Evolutionary conservation across 1,284 basidiomycete genomes (phyloP).

Genomic region (Papiliotrema fonsecae): DNA sequence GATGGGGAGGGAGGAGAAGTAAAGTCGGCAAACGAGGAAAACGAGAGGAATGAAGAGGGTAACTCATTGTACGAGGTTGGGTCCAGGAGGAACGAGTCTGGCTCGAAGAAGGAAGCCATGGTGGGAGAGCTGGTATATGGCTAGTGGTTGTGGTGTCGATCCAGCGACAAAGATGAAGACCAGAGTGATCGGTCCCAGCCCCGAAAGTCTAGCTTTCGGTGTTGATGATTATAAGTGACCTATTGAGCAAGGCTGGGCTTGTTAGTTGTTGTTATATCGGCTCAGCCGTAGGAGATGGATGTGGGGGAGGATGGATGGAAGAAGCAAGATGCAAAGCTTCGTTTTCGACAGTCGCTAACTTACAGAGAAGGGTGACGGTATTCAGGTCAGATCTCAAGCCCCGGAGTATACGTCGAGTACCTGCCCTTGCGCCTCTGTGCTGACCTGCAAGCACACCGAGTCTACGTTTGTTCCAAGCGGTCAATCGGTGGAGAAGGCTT

Average conservation of each 20-base stretch:
- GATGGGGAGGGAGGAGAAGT: too few relatives aligned
- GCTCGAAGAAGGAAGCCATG: constrained; percentile 33
- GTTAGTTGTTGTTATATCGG: too few relatives aligned
- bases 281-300: background rate
- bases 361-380: too few relatives aligned
- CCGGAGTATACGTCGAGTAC: too few relatives aligned
- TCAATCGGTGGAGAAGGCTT: background rate
- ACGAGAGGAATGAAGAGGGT: constrained; percentile 30
- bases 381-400: too few relatives aligned
- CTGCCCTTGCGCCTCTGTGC: too few relatives aligned
- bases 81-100: constrained; percentile 26
- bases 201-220: too few relatives aligned
- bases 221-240: too few relatives aligned
- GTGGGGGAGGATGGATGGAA: background rate
- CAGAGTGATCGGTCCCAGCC: background rate
- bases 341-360: too few relatives aligned
- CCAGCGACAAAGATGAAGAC: constrained; percentile 8
- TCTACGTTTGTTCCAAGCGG: too few relatives aligned
- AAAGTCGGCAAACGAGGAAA: constrained; percentile 34
- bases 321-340: too few relatives aligned
- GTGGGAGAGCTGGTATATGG: constrained; percentile 10
- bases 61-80: constrained; percentile 17
- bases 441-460: too few relatives aligned
- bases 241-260: background rate
- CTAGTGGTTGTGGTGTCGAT: constrained; percentile 8